Base-by-base conservation (phyloP, 1,284 basidiomycete genomes). In the Fomitopsis pinicola region DNA sequence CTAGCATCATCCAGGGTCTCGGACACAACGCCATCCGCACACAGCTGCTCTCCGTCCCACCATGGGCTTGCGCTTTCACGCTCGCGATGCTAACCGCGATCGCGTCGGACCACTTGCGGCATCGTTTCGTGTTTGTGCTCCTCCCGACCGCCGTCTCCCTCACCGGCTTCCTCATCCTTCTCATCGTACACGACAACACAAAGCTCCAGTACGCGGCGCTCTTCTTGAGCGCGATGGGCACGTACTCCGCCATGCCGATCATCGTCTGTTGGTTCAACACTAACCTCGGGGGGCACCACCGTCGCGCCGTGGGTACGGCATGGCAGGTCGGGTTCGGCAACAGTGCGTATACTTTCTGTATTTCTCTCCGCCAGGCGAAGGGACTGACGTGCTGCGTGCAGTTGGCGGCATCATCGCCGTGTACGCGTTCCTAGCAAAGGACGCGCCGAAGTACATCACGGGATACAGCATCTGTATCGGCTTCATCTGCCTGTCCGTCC, bases 41-140 rank as follows among this genome's bases (percentile, higher is more conserved):
- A 0, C 82, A 85, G 68, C 76, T 85, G 17, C 78, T 79, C 70
- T 80, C 81, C 15, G 82, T 84, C 12, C 83, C 82, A 8, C 79
- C 81, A 5, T 82, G 78, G 64, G 72, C 70, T 12, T 70, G 69
- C 54, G 72, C 72, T 35, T 75, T 75, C 63, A 67, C 69, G 9
- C 67, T 72, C 45, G 68, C 72, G 30, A 71, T 76, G 71, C 44
- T 70, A 44, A 61, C 67, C 57, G 69, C 71, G 42, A 63, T 63
- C 36, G 42, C 66, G 35, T 73, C 71, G 4, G 71, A 73, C 62
- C 63, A 60, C 55, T 56, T 69, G 33, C 64, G 65, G 19, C 67
- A 67, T 57, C 70, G 71, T 30, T 73, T 72, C 66, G 45, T 66
- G 1, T 73, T 73, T 63, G 63, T 66, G n/a, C 59, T 73, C 42